Evolutionary conservation across 2,329 filamentous ascomycete genomes (phyloP).

Genomic region (Monosporascus sp.): DNA sequence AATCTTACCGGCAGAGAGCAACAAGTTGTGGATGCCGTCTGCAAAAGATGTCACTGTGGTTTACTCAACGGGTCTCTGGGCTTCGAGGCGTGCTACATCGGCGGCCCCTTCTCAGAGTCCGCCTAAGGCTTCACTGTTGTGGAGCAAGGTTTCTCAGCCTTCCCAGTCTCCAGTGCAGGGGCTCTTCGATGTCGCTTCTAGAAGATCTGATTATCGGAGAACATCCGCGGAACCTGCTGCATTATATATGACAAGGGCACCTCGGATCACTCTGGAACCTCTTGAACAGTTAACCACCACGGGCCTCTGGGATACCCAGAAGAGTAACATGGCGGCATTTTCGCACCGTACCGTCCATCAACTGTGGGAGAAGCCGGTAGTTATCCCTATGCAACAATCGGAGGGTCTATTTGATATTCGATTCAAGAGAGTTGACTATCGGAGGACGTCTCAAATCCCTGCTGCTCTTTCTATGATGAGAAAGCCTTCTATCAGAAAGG

Average conservation of each 20-base stretch:
- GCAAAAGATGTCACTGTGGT: not conserved
- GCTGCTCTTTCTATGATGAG: slow-evolving; percentile 8
- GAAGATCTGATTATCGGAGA: slow-evolving; percentile 20
- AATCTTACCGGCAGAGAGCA: slow-evolving; percentile 1
- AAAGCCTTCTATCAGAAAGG: slow-evolving; percentile 7
- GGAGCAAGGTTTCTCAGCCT: slow-evolving; percentile 9
- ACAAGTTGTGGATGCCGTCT: slow-evolving; percentile 1
- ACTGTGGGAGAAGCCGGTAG: slow-evolving; percentile 9
- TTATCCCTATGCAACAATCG: not conserved
- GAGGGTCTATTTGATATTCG: slow-evolving; percentile 10
- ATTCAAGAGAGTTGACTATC: slow-evolving; percentile 8
- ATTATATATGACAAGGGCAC: slow-evolving; percentile 22
- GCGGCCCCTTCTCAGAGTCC: not conserved
- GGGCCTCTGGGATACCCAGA: slow-evolving; percentile 16
- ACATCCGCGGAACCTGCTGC: slow-evolving; percentile 28
- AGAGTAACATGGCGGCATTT: slow-evolving; percentile 2
- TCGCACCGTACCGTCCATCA: slow-evolving; percentile 18
- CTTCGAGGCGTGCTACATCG: not conserved
- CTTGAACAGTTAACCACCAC: slow-evolving; percentile 9
- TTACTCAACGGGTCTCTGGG: not conserved
- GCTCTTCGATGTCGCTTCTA: slow-evolving; percentile 17
- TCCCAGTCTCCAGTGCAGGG: slow-evolving; percentile 9
- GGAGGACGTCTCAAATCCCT: slow-evolving; percentile 12
- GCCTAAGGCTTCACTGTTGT: slow-evolving; percentile 4
- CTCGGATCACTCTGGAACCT: slow-evolving; percentile 14